These are phyloP conservation scores for Sarocladium strictum DNA, from an alignment of 2,329 filamentous ascomycete genomes.

Conservation along the genomic window DNA sequence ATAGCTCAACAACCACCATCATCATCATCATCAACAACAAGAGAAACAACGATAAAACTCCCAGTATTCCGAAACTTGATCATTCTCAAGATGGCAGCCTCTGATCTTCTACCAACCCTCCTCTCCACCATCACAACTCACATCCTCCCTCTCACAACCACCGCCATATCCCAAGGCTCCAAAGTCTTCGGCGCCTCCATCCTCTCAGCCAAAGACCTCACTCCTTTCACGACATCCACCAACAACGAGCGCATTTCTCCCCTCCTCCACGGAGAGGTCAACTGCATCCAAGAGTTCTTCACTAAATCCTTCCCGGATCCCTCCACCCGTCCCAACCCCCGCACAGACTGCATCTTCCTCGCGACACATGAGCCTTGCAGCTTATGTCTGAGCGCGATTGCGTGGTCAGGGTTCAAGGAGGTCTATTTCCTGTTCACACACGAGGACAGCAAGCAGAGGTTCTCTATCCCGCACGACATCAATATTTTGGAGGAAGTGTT, in stretches of 20 bases:
- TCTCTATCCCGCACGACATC: conserved; percentile 51
- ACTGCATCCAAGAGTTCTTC: conserved; percentile 55
- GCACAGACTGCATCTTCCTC: conserved; percentile 48
- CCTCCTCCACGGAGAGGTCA: conserved; percentile 53
- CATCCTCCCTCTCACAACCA: conserved; percentile 45
- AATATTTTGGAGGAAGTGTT: conserved; percentile 52
- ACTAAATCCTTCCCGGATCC: conserved; percentile 27
- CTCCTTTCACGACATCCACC: conserved; percentile 42
- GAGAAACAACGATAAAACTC: background rate
- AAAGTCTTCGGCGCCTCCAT: conserved; percentile 54
- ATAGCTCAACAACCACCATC: background rate
- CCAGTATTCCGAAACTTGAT: background rate
- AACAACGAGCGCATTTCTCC: conserved; percentile 51
- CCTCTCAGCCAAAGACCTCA: conserved; percentile 34
- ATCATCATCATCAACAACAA: background rate
- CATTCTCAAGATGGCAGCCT: conserved; percentile 16
- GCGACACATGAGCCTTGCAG: conserved; percentile 55
- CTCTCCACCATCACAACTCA: conserved; percentile 36
- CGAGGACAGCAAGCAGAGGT: conserved; percentile 50
- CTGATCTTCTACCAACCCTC: conserved; percentile 30
- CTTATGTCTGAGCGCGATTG: conserved; percentile 50
- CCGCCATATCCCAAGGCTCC: conserved; percentile 44
- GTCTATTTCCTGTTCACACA: conserved; percentile 56
- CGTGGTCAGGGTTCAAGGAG: conserved; percentile 51
- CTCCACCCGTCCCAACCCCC: conserved; percentile 29